Base-by-base conservation (phyloP, 164 flowering plant genomes). In the Brasenia schreberi region DNA sequence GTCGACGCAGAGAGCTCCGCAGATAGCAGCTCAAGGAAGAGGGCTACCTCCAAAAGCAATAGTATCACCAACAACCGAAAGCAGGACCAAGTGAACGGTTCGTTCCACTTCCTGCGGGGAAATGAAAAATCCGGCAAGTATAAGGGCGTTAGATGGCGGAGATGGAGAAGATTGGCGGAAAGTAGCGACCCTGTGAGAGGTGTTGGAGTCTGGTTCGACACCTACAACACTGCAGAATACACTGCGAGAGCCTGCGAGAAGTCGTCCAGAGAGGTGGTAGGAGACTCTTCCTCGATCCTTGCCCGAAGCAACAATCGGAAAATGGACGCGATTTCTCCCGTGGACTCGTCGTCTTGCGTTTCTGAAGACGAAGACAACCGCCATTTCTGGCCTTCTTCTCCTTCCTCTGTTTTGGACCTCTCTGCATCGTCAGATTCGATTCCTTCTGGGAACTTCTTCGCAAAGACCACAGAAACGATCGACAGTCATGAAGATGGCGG, bases 91-190 rank as follows among this genome's bases (percentile, higher is more conserved):
- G 17, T 0, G 9, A 64, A 33, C 12, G 3, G 18, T 16, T 27
- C 42, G n/a, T 9, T 7, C n/a, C 1, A 39, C 65, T 5, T 17
- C 1, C 44, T 11, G 43, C 12, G 14, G 65, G 56, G 16, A 5
- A n/a, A 27, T n/a, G 42, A 7, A 4, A 16, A 60, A 18, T 60
- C 11, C n/a, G 18, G 43, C 3, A 64, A 39, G 65, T 64, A 10
- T 11, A 27, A 42, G 18, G 65, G 65, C 7, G 65, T 64, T 39
- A 11, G 65, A n/a, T 14, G n/a, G 65, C 11, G 65, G 18, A 27
- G 18, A 17, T 64, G 44, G 65, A 43, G 65, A 17, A 42, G 39
- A 39, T 64, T 43, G 65, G 65, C 65, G 1, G 65, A 64, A 43
- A 64, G 27, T 39, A 43, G 65, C 0, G 65, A 64, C 44, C 65